Base-by-base conservation (phyloP, 129 eudicot genomes). In the Deinandra increscens region DNA sequence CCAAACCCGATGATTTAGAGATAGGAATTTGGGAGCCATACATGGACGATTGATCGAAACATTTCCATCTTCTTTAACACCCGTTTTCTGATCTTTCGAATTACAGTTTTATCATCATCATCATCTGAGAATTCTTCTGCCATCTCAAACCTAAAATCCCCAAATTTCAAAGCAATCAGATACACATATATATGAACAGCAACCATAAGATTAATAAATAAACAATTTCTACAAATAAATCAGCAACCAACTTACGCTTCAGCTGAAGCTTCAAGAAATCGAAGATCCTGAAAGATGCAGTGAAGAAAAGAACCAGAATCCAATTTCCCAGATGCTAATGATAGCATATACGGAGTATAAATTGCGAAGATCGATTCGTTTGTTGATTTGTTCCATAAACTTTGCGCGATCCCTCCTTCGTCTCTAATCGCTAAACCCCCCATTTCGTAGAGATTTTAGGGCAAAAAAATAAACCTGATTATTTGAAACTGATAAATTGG, bases 91-190 rank as follows among this genome's bases (percentile, higher is more conserved):
- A 84, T 48, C 72, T 84, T 84, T 36, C 17, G 69, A 75, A 84
- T 84, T 38, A 79, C 83, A 53, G 70, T 43, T 38, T 81, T 84
- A 23, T 84, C 89, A 9, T 84, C 89, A 15, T 84, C 89, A 68
- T 84, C 89, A 70, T 84, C 89, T 20, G 89, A 79, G 44, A 51
- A 81, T 31, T 81, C 89, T 70, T 84, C 85, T 7, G 89, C 89
- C 79, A 74, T 69, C 65, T 84, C 89, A 70, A 74, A 84, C 56
- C 89, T 84, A 53, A 60, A 64, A 31, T 22, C 5, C 59, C 56
- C 48, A 56, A 29, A 62, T 53, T 33, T n/a, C 4, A 31, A 60
- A 70, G n/a, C 49, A 45, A 60, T 64, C 29, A 61, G 26, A 26
- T 34, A 38, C 70, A 42, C 58, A 76, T 54, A 36, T 9, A 55